Conservation (phyloP, 148 eudicot genomes). For the Cornus florida region DNA sequence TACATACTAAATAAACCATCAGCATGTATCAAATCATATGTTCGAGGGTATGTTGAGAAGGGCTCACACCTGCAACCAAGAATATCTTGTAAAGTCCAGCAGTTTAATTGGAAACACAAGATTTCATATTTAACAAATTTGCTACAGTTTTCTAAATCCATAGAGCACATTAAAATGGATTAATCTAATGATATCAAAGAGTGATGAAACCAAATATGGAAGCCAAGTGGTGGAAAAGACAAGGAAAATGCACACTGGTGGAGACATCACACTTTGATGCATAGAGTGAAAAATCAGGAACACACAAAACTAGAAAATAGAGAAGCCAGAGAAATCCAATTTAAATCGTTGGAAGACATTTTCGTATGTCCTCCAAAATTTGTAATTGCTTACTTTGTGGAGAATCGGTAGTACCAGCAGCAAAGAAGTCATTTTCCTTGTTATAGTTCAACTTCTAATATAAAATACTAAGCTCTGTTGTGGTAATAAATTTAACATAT, state of each 20-base stretch:
- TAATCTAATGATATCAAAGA: neutral
- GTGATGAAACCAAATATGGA: neutral
- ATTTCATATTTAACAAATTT: neutral
- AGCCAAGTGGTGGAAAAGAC: neutral
- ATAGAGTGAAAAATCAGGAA: neutral
- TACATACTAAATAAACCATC: conserved; percentile 52
- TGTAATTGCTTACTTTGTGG: neutral
- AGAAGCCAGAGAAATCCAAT: neutral
- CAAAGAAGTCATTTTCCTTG: neutral
- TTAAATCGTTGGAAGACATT: neutral
- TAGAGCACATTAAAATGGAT: neutral
- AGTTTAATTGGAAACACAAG: neutral
- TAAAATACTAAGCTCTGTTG: neutral
- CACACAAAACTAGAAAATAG: neutral
- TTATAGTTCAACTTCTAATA: neutral
- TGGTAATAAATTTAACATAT: neutral
- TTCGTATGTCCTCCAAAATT: neutral
- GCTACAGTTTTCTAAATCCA: neutral
- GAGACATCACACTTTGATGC: neutral
- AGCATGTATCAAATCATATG: conserved; percentile 55
- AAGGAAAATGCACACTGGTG: neutral
- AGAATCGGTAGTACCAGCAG: neutral
- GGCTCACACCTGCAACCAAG: conserved; percentile 52
- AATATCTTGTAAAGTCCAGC: neutral
- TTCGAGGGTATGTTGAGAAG: conserved; percentile 60